Conservation (phyloP, 352 stramenopile genomes). For the Pelagophyceae sp. region DNA sequence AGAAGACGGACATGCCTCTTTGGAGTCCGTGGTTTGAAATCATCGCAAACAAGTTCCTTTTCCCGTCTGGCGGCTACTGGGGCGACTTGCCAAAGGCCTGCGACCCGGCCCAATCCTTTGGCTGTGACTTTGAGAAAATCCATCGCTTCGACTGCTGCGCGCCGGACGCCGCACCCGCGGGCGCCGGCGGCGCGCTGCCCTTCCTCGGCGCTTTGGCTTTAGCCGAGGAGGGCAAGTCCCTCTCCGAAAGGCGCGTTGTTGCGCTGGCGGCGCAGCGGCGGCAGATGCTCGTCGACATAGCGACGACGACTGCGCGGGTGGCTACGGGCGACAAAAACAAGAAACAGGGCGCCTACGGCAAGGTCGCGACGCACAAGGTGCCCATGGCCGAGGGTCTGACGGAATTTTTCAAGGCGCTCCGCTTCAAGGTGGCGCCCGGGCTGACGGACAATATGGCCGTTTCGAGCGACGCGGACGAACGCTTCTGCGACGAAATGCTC, state of each 20-base stretch:
- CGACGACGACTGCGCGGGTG: conserved; percentile 7
- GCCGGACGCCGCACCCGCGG: neutral
- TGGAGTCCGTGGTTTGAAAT: conserved; percentile 71
- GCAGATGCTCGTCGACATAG: conserved; percentile 19
- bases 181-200: conserved; percentile 7
- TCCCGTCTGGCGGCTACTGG: conserved; percentile 52
- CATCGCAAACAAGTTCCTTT: conserved; percentile 64
- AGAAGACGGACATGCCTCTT: conserved; percentile 36
- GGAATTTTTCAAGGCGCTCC: conserved; percentile 61
- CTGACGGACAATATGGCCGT: conserved; percentile 49
- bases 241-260: neutral
- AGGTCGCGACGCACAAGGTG: conserved; percentile 68
- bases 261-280: neutral
- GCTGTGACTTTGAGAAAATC: conserved; percentile 55
- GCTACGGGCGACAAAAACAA: neutral
- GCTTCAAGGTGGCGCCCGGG: conserved; percentile 54
- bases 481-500: conserved; percentile 72
- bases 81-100: conserved; percentile 47
- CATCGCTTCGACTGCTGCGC: conserved; percentile 57
- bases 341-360: conserved; percentile 82
- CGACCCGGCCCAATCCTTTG: neutral
- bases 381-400: conserved; percentile 58
- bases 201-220: neutral
- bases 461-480: conserved; percentile 48
- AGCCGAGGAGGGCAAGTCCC: neutral